These are phyloP conservation scores for Juncus inflexus DNA, from an alignment of 176 grass and related monocot genomes.

Conservation along the genomic window DNA sequence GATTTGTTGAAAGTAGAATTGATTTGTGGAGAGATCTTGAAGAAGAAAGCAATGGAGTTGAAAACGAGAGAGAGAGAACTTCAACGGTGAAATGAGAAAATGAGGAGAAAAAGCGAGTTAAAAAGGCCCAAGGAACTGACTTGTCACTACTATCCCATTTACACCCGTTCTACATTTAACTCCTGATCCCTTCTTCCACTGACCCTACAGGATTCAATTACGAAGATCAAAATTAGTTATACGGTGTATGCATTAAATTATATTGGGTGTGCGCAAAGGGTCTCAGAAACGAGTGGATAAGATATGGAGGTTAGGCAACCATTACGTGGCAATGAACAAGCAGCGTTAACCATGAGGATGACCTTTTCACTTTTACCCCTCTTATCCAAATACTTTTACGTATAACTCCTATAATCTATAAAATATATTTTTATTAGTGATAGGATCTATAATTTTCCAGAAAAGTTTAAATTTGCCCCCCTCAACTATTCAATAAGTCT, in stretches of 20 bases:
- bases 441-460: too few species aligned
- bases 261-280: neutral
- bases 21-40: neutral
- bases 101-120: too few species aligned
- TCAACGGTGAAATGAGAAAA: too few species aligned
- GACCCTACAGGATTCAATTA: neutral
- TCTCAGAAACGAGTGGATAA: conserved; percentile 42
- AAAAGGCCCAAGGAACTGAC: too few species aligned
- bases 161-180: too few species aligned
- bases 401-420: neutral
- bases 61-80: too few species aligned
- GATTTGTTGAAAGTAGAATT: neutral
- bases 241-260: neutral
- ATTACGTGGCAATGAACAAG: conserved; percentile 34
- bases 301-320: neutral
- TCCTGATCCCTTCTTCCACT: too few species aligned
- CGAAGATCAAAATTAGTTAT: conserved; percentile 12
- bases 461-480: too few species aligned
- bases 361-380: conserved; percentile 19
- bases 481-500: too few species aligned
- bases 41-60: too few species aligned
- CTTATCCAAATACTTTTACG: neutral
- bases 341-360: neutral
- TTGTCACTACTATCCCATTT: too few species aligned
- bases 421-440: too few species aligned